Percentiles rank a stretch among this genome's conserved stretches.
phyloP scores from a whole-genome alignment of 495 filamentous ascomycete genomes.

The Tuber magnatum region DNA sequence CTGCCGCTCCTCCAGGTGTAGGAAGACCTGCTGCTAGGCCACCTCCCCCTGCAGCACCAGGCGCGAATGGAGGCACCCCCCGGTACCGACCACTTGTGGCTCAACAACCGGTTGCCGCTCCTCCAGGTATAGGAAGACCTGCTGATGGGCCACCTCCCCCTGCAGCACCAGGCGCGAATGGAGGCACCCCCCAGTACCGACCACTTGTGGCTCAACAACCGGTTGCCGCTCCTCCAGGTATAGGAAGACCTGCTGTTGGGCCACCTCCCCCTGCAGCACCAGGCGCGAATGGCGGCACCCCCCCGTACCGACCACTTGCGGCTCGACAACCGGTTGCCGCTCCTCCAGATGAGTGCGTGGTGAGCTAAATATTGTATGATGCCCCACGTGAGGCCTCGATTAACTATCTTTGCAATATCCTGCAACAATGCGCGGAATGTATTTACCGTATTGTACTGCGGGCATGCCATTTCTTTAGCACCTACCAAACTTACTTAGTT shows the following conservation, averaged over 20 bases:
- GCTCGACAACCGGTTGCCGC: too few species aligned
- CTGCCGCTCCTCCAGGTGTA: neutral
- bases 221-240: neutral
- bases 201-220: neutral
- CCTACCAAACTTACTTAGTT: neutral
- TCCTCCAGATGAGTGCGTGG: neutral
- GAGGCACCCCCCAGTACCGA: conserved; percentile 10
- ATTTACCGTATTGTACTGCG: neutral
- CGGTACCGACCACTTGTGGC: neutral
- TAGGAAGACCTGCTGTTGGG: neutral
- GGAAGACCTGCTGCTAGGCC: neutral
- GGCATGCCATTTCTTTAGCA: neutral
- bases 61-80: conserved; percentile 13
- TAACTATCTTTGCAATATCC: neutral
- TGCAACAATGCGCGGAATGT: neutral
- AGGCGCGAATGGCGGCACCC: too few species aligned
- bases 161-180: conserved; percentile 6
- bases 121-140: neutral
- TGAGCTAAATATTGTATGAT: neutral
- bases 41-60: neutral
- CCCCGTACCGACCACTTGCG: too few species aligned
- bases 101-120: neutral
- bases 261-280: neutral
- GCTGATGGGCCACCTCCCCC: neutral
- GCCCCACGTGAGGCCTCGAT: neutral